Evolutionary conservation across 345 rosid species (phyloP), one percentile per base, ranked within the genome.

Genomic region (Moringa oleifera): DNA sequence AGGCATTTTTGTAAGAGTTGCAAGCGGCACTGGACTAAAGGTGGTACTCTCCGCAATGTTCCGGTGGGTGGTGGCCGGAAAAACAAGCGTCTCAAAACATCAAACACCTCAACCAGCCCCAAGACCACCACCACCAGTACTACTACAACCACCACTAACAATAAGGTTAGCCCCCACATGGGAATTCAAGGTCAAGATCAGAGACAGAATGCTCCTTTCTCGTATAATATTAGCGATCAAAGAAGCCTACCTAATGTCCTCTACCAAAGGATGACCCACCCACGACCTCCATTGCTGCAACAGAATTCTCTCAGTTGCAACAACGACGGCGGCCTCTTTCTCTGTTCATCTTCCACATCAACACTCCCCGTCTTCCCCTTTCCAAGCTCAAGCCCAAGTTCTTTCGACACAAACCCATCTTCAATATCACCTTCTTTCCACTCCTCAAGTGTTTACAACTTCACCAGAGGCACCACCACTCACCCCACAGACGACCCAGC

Each of bases 11-110:
- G 98, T 82, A 92, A 85, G 81, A n/a, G 83, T 69, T 89, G 98
- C 75, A 81, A 85, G 79, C 81, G 98, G 68, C 93, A 91, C 73
- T 91, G 98, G 98, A 91, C 96, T 6, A 78, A 85, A 83, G 98
- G 98, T 63, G 98, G 98, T 23, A 83, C 87, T 59, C 84, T 89
- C 41, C 75, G 96, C 21, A 91, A 88, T 60, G 96, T 91, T 63
- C 98, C 96, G 15, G 81, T 83, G 0, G 96, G 98, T 16, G 96
- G 96, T 57, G 90, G 89, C 61, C 90, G 91, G 25, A 92, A 92
- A 74, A 87, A 80, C 71, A 85, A 87, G 82, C 78, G 87, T 12
- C 73, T 55, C 15, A 83, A 79, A 62, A 49, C 79, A 6, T 73
- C 81, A 31, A 69, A 61, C 23, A 51, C 45, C 23, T 25, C 55